A percentile compares a stretch with the other conserved stretches of the same genome.
Evolutionary conservation across 2,329 filamentous ascomycete species (phyloP).

Genomic region (Penicillium nordicum): DNA sequence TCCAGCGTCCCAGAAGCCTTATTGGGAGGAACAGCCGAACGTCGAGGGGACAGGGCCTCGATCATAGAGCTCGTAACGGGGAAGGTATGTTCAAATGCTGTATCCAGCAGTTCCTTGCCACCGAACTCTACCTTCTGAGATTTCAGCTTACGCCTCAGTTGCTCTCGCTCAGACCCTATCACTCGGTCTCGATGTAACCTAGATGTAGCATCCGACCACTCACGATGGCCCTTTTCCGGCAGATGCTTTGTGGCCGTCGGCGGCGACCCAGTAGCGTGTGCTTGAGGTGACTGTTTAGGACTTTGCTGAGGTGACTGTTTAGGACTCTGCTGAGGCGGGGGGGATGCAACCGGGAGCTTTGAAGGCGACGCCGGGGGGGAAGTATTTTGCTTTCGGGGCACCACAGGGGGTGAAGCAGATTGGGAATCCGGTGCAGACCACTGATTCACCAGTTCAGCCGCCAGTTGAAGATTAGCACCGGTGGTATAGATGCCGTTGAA

Average conservation of each 20-base stretch:
- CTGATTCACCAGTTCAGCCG: neutral
- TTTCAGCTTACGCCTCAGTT: neutral
- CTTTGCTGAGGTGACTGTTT: neutral
- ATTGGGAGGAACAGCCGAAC: neutral
- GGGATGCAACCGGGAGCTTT: neutral
- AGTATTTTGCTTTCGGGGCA: neutral
- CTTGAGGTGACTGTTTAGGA: neutral
- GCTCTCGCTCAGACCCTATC: neutral
- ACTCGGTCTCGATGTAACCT: neutral
- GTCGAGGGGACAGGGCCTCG: neutral
- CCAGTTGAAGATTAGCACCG: neutral
- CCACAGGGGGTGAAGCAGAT: neutral
- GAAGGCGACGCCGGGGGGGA: no score
- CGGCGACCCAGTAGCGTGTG: neutral
- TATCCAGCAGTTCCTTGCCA: neutral
- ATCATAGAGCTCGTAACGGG: neutral
- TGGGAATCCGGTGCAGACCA: neutral
- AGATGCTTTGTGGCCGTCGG: neutral
- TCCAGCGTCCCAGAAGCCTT: neutral
- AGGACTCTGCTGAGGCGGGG: neutral
- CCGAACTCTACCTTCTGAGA: neutral
- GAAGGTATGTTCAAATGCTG: neutral
- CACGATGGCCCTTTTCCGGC: neutral
- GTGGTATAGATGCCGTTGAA: conserved; percentile 42
- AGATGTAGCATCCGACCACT: neutral